A percentile compares a stretch with the other conserved stretches of the same genome.
Evolutionary conservation across 345 rosid genomes (phyloP).

Genomic region (Theobroma cacao): DNA sequence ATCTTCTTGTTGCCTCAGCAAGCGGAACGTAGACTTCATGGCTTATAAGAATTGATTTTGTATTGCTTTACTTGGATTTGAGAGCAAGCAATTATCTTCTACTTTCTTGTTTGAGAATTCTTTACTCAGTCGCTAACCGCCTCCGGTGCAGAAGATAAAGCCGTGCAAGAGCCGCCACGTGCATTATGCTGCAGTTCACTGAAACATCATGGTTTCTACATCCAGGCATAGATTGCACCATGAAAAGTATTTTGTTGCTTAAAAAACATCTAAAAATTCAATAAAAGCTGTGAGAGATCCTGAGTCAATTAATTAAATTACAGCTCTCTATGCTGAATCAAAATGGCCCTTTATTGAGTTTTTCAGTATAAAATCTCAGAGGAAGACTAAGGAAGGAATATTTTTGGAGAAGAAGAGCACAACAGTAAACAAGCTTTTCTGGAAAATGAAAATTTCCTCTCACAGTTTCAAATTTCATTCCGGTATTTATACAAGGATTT

Average conservation of each 20-base stretch:
- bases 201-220: not conserved
- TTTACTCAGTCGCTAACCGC: constrained; percentile 31
- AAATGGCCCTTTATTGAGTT: no score
- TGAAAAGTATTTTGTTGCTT: not conserved
- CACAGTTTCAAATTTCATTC: no score
- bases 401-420: no score
- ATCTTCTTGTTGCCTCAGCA: not conserved
- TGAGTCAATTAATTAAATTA: not conserved
- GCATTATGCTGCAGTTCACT: not conserved
- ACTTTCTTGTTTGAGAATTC: not conserved
- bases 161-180: constrained; percentile 15
- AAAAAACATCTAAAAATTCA: not conserved
- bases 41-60: not conserved
- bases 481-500: no score
- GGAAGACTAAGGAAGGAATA: no score
- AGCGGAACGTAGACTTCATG: not conserved
- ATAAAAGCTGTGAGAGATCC: not conserved
- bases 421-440: no score
- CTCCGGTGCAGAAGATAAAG: not conserved
- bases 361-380: no score
- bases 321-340: no score
- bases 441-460: no score
- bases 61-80: constrained; percentile 17
- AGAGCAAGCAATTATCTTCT: not conserved
- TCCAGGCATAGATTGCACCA: not conserved